Evolutionary conservation across 208 protist species (phyloP).

Genomic region (Acanthamoeba healyi): DNA sequence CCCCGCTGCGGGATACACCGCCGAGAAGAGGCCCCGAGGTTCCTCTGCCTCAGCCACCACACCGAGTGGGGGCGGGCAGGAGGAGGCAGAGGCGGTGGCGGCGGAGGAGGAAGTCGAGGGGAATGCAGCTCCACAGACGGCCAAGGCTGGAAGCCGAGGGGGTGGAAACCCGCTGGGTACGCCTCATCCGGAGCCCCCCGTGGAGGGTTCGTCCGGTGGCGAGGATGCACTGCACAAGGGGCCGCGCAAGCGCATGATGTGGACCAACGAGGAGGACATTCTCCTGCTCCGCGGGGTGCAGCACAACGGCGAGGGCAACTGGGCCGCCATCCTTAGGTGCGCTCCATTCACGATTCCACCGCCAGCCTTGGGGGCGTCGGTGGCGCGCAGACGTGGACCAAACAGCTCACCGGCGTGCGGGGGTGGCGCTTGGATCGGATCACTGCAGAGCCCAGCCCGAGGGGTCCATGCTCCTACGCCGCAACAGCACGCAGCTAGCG

Average conservation of each 20-base stretch:
- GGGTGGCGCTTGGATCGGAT: neutral
- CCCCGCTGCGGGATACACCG: no score
- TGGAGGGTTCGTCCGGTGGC: neutral
- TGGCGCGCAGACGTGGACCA: neutral
- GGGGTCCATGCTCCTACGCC: neutral
- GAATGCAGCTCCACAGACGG: no score
- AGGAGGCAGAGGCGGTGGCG: no score
- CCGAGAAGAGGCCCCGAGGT: neutral
- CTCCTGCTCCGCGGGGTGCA: neutral
- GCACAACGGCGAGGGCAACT: constrained; percentile 22
- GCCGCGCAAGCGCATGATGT: neutral
- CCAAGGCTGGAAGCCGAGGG: neutral
- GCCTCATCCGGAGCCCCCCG: neutral
- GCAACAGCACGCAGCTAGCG: constrained; percentile 8
- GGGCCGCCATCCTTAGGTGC: neutral
- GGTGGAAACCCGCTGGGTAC: neutral
- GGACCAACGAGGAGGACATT: constrained; percentile 21
- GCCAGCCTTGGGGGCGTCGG: neutral
- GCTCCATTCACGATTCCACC: neutral
- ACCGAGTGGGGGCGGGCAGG: no score
- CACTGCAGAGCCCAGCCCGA: neutral
- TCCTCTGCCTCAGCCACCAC: no score
- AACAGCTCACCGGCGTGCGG: neutral
- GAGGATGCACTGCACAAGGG: neutral
- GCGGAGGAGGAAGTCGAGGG: neutral